Evolutionary conservation across 1,284 basidiomycete species (phyloP), one percentile per base, ranked within the genome.

Genomic region (Wolfiporia cocos): DNA sequence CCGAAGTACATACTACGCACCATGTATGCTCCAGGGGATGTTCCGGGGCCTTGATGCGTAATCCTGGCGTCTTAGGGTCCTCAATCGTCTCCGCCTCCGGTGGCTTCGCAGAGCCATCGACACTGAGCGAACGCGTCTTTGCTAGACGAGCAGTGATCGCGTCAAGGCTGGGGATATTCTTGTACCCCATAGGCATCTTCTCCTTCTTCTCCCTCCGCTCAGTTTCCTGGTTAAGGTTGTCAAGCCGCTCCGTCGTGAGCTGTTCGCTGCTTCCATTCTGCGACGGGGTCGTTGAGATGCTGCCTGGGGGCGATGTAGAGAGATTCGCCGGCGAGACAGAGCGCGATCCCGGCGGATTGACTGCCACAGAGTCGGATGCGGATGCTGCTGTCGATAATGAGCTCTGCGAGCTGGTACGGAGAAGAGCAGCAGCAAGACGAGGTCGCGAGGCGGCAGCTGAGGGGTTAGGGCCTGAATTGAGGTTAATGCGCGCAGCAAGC

Each of bases 1-100:
- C n/a, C n/a, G n/a, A n/a, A n/a, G n/a, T n/a, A n/a, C n/a, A n/a
- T n/a, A 32, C 17, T 3, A 29, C 45, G 52, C 45, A 89, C 90
- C 92, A 95, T 43, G 77, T 59, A 62, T 86, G 86, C 56, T 89
- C 83, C 22, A 95, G 67, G 3, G 91, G 91, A 57, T 92, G 89
- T 58, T 88, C 86, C 3, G 82, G 78, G 14, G 78, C 75, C 57
- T 82, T 84, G 61, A 85, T 78, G 17, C 71, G 71, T 32, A 85
- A 64, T 7, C 83, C 86, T 19, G 85, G 84, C 0, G 84, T 84
- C 71, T 86, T 84, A 3, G 84, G 84, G 62, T 86, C 83, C 57
- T 84, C 81, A 41, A 86, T 76, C 64, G 80, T 74, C 65, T 82
- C 77, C 21, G 80, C 71, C 50, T 86, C 82, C 7, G 86, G 85